phyloP scores from a whole-genome alignment of 805 yeast species.

The Candida nitratophila region DNA sequence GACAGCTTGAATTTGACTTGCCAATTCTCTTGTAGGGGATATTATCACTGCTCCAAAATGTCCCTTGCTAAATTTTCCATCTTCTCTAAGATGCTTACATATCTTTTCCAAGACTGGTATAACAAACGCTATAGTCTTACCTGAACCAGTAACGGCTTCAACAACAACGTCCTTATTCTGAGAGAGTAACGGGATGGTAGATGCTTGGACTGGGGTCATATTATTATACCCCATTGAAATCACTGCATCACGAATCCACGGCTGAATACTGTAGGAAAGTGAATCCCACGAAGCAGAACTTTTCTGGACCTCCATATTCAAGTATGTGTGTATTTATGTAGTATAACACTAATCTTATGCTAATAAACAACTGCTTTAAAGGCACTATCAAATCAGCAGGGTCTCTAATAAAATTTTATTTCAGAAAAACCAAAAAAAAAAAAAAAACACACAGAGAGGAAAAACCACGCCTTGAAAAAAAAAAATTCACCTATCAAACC shows the following conservation, averaged over 20 bases:
- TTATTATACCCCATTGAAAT: slow-evolving; percentile 63
- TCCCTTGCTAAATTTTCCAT: slow-evolving; percentile 42
- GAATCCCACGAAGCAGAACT: slow-evolving; percentile 57
- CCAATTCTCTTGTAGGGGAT: slow-evolving; percentile 62
- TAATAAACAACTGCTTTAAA: no score
- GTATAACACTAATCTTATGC: no score
- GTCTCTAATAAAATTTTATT: no score
- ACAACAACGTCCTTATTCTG: slow-evolving; percentile 92
- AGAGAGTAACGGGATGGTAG: slow-evolving; percentile 79
- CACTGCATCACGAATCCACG: slow-evolving; percentile 70
- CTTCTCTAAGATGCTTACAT: slow-evolving; percentile 16
- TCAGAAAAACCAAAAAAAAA: no score
- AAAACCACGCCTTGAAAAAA: no score
- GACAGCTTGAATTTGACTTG: slow-evolving; percentile 66
- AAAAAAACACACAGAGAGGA: no score
- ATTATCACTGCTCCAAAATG: slow-evolving; percentile 66
- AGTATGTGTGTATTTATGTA: no score
- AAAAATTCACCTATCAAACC: no score
- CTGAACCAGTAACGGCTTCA: slow-evolving; percentile 96
- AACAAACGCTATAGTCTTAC: slow-evolving; percentile 90
- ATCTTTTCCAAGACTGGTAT: slow-evolving; percentile 76
- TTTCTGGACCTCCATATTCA: slow-evolving; percentile 10
- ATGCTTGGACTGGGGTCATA: slow-evolving; percentile 97
- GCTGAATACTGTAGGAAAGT: slow-evolving; percentile 43
- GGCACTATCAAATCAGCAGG: no score